A percentile compares a stretch with the other conserved stretches of the same genome.
Evolutionary conservation across 495 filamentous ascomycete genomes (phyloP).

Genomic region (Pseudevernia furfuracea): DNA sequence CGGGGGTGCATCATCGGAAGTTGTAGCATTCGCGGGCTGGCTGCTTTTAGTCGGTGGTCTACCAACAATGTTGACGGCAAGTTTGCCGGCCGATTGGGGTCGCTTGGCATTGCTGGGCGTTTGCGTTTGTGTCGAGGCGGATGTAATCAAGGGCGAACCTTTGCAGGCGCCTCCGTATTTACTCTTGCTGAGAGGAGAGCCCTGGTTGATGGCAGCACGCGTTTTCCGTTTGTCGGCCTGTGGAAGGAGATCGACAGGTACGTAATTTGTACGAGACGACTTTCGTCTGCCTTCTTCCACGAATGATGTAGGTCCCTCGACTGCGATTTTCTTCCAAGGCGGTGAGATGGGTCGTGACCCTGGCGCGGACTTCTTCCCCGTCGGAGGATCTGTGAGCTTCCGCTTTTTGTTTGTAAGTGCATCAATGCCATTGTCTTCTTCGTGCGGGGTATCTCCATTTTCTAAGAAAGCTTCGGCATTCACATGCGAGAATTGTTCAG

Average conservation of each 20-base stretch:
- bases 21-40: not conserved
- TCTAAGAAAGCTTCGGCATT: conserved; percentile 6
- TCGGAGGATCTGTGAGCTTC: conserved; percentile 50
- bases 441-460: conserved; percentile 11
- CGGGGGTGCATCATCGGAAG: not conserved
- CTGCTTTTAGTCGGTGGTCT: conserved; percentile 20
- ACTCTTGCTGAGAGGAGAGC: conserved; percentile 24
- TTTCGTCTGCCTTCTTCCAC: conserved; percentile 74
- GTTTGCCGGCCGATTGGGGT: conserved; percentile 18
- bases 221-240: conserved; percentile 55
- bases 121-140: conserved; percentile 20
- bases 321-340: conserved; percentile 86
- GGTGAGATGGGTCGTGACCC: conserved; percentile 56
- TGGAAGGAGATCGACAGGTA: conserved; percentile 63
- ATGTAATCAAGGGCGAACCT: conserved; percentile 13
- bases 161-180: conserved; percentile 25
- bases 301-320: conserved; percentile 81
- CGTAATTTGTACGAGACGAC: conserved; percentile 71
- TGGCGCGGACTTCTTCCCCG: conserved; percentile 37
- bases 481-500: conserved; percentile 16
- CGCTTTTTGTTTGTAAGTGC: conserved; percentile 65
- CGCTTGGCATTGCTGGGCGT: conserved; percentile 19
- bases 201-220: conserved; percentile 35
- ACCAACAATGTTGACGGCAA: conserved; percentile 7
- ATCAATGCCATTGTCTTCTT: conserved; percentile 27